Base-by-base conservation (phyloP, 2,329 filamentous ascomycete species). In the Scytalidium sp. region DNA sequence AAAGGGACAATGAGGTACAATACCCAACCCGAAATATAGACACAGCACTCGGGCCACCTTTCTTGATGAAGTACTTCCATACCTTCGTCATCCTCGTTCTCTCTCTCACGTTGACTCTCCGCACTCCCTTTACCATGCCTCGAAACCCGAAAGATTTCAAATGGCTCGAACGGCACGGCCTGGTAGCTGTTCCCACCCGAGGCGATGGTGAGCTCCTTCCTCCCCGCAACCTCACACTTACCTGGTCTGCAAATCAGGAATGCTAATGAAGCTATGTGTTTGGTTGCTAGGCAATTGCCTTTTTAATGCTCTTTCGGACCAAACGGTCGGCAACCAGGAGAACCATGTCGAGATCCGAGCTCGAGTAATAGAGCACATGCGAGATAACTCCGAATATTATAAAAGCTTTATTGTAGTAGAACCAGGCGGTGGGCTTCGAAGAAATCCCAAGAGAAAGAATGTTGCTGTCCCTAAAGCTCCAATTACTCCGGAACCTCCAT, bases 291-390 rank as follows among this genome's bases (percentile, higher is more conserved):
- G 83, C 58, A 87, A 87, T 70, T 87, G 84, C 66, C 76, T 87
- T 32, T 87, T 87, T 70, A 81, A 83, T 66, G 83, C 83, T 53
- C 72, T 87, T 36, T 83, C 81, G 55, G 82, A 87, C 63, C 83
- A 88, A 70, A 66, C 87, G 46, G 85, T 81, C 62, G 84, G 82
- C 55, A 68, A 78, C 60, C 78, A 83, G 60, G 70, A 74, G 51
- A 71, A 77, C 54, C 79, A 83, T 61, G 64, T 70, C 48, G 72
- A 79, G 57, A 82, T 88, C 59, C 83, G 85, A 45, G 69, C 72
- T 44, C 69, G 67, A 42, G 75, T 85, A 45, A 80, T 86, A 56
- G 67, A 78, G 51, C 81, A 87, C 64, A 85, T 88, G 74, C 75
- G 76, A 52, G 70, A 72, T 22, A 73, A 85, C 61, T 70, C 75